A percentile compares a stretch with the other conserved stretches of the same genome.
phyloP scores from a whole-genome alignment of 345 rosid species.

The Moricandia moricandioides region DNA sequence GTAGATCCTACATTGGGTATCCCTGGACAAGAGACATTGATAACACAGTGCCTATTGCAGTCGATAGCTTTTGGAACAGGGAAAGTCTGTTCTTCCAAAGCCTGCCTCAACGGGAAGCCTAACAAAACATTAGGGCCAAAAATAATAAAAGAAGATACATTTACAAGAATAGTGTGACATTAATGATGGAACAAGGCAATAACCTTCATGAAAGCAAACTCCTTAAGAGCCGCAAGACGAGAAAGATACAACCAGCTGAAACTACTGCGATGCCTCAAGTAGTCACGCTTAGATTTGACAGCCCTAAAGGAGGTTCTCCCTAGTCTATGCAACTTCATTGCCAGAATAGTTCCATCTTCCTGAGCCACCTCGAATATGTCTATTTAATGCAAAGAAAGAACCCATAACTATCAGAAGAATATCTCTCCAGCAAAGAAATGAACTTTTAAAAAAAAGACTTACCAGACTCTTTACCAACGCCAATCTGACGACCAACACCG shows the following conservation, averaged over 20 bases:
- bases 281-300: constrained; percentile 98
- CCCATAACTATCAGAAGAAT: constrained; percentile 9
- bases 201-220: constrained; percentile 90
- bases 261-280: constrained; percentile 81
- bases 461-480: constrained; percentile 98
- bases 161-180: not conserved
- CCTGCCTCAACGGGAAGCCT: no score
- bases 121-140: constrained; percentile 22
- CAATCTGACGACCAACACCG: constrained; percentile 85
- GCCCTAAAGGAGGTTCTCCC: constrained; percentile 97
- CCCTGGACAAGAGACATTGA: constrained; percentile 96
- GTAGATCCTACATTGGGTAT: constrained; percentile 66
- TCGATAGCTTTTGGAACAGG: no score
- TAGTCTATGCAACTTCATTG: constrained; percentile 90
- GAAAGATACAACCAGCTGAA: constrained; percentile 91
- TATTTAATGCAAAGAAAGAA: no score
- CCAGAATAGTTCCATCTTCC: constrained; percentile 86
- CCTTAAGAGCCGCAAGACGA: constrained; percentile 94
- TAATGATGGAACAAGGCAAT: no score
- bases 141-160: not conserved
- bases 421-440: not conserved
- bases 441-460: not conserved
- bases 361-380: constrained; percentile 89
- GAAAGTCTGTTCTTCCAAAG: constrained; percentile 88
- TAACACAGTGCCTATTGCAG: constrained; percentile 90